phyloP scores from a whole-genome alignment of 169 alveolate genomes.

The Babesia bigemina region DNA sequence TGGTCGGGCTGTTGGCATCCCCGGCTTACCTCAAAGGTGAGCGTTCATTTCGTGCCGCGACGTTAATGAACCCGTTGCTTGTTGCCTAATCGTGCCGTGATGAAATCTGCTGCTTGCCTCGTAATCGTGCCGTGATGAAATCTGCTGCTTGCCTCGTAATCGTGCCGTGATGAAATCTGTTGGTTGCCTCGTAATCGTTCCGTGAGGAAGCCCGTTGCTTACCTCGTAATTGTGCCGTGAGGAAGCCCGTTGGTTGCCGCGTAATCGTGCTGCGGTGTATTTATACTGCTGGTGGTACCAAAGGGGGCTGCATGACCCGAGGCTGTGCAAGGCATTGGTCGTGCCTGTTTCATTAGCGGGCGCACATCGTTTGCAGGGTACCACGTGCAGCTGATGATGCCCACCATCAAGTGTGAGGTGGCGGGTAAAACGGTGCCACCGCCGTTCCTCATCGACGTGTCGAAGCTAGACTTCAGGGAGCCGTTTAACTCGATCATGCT shows the following conservation, averaged over 20 bases:
- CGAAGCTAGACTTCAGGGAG: constrained; percentile 75
- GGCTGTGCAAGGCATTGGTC: too few relatives aligned
- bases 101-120: too few relatives aligned
- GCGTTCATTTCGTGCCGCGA: background rate
- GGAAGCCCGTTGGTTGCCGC: background rate
- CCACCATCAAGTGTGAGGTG: constrained; percentile 81
- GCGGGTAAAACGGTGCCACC: constrained; percentile 82
- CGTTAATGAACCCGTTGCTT: too few relatives aligned
- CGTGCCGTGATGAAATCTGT: background rate
- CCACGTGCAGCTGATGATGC: constrained; percentile 82
- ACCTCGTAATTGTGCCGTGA: too few relatives aligned
- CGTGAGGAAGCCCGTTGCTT: too few relatives aligned
- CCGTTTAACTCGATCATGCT: constrained; percentile 80
- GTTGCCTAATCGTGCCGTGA: too few relatives aligned
- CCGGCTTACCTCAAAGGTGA: constrained; percentile 84
- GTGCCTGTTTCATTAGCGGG: too few relatives aligned
- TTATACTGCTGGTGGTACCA: too few relatives aligned
- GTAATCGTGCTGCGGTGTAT: too few relatives aligned
- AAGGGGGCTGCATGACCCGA: too few relatives aligned
- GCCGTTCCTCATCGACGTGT: constrained; percentile 83
- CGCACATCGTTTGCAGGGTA: constrained; percentile 60
- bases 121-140: background rate
- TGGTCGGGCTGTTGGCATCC: constrained; percentile 84
- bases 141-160: too few relatives aligned
- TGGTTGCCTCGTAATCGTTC: too few relatives aligned